Evolutionary conservation across 23 red algal genomes (phyloP), one percentile per base, ranked within the genome.

Genomic region (Agarophyton chilense): DNA sequence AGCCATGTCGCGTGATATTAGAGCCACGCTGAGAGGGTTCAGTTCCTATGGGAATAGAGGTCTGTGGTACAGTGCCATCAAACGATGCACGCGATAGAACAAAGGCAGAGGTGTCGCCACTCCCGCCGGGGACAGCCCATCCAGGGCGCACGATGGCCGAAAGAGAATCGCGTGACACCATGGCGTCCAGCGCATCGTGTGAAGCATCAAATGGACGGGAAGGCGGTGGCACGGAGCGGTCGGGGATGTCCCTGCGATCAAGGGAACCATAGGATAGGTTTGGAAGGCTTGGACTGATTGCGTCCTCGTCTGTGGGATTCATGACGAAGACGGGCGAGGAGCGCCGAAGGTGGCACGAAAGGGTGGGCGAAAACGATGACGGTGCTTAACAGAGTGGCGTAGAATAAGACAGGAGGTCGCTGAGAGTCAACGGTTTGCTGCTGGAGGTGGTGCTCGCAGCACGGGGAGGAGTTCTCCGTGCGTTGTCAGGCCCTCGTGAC

Each of bases 1-100:
- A 82, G 42, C 88, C 77, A 25, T 75, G 88, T 10, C 88, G 88
- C 43, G 33, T 34, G 52, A 56, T 52, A 34, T 29, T 17, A 10
- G n/a, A 26, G 43, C 43, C 39, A 9, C 68, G 40, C 2, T 25
- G 40, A 10, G 41, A 21, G n/a, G 17, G 12, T 0, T 74, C 68
- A 2, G 8, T 5, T 45, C 41, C 43, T 33, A 74, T 45, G 5
- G 68, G 25, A 24, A 74, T 39, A 9, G 68, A 22, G 11, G 41
- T 74, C 40, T 74, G 68, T 39, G 68, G 68, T 1, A 29, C 11
- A 29, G 39, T 26, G 41, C 40, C 68, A 47, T 74, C 68, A 74
- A 74, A 74, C 40, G 68, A 74, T 7, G 68, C 68, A 19, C 68
- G 68, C 33, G 38, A 46, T 31, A 74, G 13, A 10, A 74, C 68